phyloP scores from a whole-genome alignment of 2,329 filamentous ascomycete species.

The Pseudopithomyces chartarum region DNA sequence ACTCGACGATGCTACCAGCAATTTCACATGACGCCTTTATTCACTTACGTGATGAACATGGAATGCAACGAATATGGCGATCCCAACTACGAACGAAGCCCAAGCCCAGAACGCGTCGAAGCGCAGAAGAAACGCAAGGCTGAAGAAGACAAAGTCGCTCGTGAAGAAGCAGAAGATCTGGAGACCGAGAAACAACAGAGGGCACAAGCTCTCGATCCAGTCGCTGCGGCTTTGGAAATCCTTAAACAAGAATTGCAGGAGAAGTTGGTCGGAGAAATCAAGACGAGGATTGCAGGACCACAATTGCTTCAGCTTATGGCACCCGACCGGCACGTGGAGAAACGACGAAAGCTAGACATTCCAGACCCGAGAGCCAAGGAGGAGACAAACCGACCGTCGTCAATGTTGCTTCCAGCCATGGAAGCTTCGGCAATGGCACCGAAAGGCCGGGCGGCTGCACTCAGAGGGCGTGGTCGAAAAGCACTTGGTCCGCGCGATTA shows the following conservation, averaged over 20 bases:
- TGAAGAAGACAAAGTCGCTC: slow-evolving; percentile 68
- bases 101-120: slow-evolving; percentile 56
- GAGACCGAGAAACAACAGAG: slow-evolving; percentile 90
- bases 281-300: slow-evolving; percentile 82
- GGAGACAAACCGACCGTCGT: slow-evolving; percentile 60
- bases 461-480: slow-evolving; percentile 50
- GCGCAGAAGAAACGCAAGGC: slow-evolving; percentile 62
- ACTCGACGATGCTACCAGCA: slow-evolving; percentile 78
- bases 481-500: slow-evolving; percentile 52
- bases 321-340: slow-evolving; percentile 78
- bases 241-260: slow-evolving; percentile 81
- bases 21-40: slow-evolving; percentile 81
- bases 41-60: slow-evolving; percentile 94
- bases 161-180: slow-evolving; percentile 78
- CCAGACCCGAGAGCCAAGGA: slow-evolving; percentile 66
- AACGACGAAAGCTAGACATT: slow-evolving; percentile 78
- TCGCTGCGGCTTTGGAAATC: slow-evolving; percentile 77
- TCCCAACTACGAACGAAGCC: slow-evolving; percentile 63
- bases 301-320: slow-evolving; percentile 81
- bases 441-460: slow-evolving; percentile 49
- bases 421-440: slow-evolving; percentile 70
- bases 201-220: slow-evolving; percentile 89
- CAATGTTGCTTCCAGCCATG: slow-evolving; percentile 60
- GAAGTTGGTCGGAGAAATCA: slow-evolving; percentile 87
- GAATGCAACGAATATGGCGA: slow-evolving; percentile 74